Evolutionary conservation across 2,329 filamentous ascomycete genomes (phyloP).

Genomic region (Bipolaris cookei): DNA sequence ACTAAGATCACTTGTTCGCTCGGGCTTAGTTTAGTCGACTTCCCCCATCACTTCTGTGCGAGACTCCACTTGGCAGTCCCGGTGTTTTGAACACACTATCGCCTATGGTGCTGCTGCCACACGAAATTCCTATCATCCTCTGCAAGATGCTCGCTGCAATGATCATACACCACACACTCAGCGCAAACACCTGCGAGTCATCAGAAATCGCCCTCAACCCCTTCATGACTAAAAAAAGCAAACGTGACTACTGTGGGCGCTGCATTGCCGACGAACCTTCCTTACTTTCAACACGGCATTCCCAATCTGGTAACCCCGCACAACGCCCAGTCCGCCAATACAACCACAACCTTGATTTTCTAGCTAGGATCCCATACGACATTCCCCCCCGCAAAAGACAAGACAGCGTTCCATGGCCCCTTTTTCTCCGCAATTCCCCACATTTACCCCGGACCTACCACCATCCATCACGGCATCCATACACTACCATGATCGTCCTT

Average conservation of each 20-base stretch:
- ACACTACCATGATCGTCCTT: not conserved
- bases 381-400: not conserved
- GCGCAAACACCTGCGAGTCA: not conserved
- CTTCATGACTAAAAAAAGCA: not conserved
- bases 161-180: not conserved
- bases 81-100: not conserved
- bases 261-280: constrained; percentile 6
- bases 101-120: not conserved
- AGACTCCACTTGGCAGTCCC: not conserved
- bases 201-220: not conserved
- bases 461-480: not conserved
- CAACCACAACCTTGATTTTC: constrained; percentile 2
- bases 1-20: not conserved
- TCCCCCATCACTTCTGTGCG: not conserved
- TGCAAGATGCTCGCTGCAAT: not conserved
- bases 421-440: constrained; percentile 18
- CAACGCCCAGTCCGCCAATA: constrained; percentile 12
- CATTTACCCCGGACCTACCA: constrained; percentile 16
- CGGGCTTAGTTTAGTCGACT: not conserved
- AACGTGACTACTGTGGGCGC: not conserved
- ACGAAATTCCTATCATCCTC: not conserved
- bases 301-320: constrained; percentile 16
- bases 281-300: constrained; percentile 8
- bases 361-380: not conserved
- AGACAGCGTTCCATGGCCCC: constrained; percentile 1